Conservation (phyloP, 78 protist genomes). For the Dictyostelium citrinum region DNA sequence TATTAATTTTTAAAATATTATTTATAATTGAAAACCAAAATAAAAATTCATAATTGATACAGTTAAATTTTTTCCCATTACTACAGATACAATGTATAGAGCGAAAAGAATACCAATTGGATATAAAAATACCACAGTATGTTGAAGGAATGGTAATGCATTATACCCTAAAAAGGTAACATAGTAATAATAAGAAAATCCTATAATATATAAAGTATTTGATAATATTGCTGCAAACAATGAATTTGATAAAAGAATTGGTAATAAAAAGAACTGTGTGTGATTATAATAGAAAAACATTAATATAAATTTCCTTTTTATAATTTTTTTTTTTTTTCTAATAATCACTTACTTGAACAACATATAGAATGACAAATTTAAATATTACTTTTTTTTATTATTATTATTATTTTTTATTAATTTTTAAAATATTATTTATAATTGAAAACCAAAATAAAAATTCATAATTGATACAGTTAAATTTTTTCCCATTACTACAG, state of each 20-base stretch:
- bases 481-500: constrained; percentile 47
- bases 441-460: constrained; percentile 49
- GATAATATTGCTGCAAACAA: constrained; percentile 75
- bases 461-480: constrained; percentile 32
- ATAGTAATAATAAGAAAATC: constrained; percentile 89
- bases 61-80: constrained; percentile 63
- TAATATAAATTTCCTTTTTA: background rate
- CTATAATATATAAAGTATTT: constrained; percentile 86
- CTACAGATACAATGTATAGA: background rate
- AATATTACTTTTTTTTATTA: background rate
- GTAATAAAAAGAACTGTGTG: constrained; percentile 78
- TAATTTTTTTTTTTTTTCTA: background rate
- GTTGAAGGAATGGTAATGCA: constrained; percentile 89
- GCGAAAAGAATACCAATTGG: constrained; percentile 71
- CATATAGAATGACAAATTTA: constrained; percentile 82
- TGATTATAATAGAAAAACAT: background rate
- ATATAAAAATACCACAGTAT: constrained; percentile 73
- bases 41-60: constrained; percentile 37
- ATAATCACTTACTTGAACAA: constrained; percentile 78
- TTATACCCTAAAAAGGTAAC: constrained; percentile 94
- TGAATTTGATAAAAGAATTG: constrained; percentile 56
- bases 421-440: background rate
- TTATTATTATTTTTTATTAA: background rate
- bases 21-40: constrained; percentile 27
- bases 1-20: background rate